phyloP scores from a whole-genome alignment of 371 early-diverging fungal genomes.

The Conidiobolus coronatus region DNA sequence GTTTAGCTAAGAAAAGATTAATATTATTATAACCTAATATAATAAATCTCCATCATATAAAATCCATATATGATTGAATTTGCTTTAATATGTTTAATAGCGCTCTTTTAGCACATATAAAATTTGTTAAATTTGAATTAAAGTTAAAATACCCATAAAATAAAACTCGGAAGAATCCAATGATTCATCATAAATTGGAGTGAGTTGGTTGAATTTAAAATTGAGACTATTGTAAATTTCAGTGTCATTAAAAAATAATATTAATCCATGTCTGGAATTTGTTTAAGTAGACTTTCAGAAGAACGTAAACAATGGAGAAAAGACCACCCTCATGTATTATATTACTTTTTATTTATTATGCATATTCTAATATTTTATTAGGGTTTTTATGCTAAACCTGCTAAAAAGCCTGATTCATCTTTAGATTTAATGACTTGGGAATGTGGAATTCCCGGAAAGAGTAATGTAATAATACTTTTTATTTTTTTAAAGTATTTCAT shows the following conservation, averaged over 20 bases:
- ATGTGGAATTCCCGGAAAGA: slow-evolving; percentile 86
- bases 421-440: slow-evolving; percentile 79
- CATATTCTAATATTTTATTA: slow-evolving; percentile 6
- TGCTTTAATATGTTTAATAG: too few species aligned
- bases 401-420: slow-evolving; percentile 53
- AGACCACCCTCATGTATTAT: slow-evolving; percentile 70
- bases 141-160: too few species aligned
- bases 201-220: too few species aligned
- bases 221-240: too few species aligned
- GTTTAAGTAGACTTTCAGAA: slow-evolving; percentile 59
- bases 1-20: too few species aligned
- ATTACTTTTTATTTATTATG: neutral
- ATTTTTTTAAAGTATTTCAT: neutral
- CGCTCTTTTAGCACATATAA: too few species aligned
- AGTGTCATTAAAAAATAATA: slow-evolving; percentile 2
- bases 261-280: slow-evolving; percentile 30
- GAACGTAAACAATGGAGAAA: slow-evolving; percentile 96
- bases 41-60: too few species aligned
- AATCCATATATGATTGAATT: too few species aligned
- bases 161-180: too few species aligned
- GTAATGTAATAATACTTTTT: slow-evolving; percentile 13
- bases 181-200: too few species aligned
- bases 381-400: slow-evolving; percentile 76
- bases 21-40: too few species aligned
- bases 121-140: too few species aligned